Conservation (phyloP, 495 filamentous ascomycete species). For the Cenococcum geophilum region DNA sequence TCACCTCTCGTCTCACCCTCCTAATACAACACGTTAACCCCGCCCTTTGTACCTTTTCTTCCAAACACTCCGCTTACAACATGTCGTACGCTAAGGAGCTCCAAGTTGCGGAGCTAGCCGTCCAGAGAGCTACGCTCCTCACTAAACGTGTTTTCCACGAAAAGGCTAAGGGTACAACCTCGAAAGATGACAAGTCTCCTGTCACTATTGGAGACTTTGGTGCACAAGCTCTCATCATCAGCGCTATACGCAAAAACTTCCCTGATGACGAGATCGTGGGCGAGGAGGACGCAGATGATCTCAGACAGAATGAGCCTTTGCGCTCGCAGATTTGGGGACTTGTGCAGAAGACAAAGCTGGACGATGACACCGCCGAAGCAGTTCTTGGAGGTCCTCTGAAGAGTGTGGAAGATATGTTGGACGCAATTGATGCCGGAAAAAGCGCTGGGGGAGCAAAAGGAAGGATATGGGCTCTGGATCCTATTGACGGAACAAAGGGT, state of each 20-base stretch:
- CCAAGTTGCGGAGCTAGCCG: slow-evolving; percentile 79
- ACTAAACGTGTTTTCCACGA: slow-evolving; percentile 92
- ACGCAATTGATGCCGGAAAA: slow-evolving; percentile 76
- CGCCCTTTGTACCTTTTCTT: neutral
- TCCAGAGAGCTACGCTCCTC: slow-evolving; percentile 80
- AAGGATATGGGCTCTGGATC: slow-evolving; percentile 93
- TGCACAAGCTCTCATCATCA: slow-evolving; percentile 92
- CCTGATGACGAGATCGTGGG: slow-evolving; percentile 86
- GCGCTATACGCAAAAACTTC: slow-evolving; percentile 81
- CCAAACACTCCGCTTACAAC: slow-evolving; percentile 7
- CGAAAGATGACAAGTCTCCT: slow-evolving; percentile 90
- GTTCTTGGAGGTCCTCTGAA: slow-evolving; percentile 68
- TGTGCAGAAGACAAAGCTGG: slow-evolving; percentile 64
- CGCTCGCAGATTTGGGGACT: slow-evolving; percentile 74
- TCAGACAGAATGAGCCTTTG: slow-evolving; percentile 62
- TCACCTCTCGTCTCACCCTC: slow-evolving; percentile 36
- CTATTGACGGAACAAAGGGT: slow-evolving; percentile 95
- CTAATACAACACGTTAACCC: slow-evolving; percentile 18
- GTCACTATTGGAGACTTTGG: slow-evolving; percentile 98
- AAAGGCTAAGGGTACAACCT: slow-evolving; percentile 84
- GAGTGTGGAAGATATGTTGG: slow-evolving; percentile 69
- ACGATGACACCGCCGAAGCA: slow-evolving; percentile 57
- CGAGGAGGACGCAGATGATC: slow-evolving; percentile 80
- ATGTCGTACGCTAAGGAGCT: slow-evolving; percentile 69
- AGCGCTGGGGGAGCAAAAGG: slow-evolving; percentile 73